Conservation (phyloP, 75 land plant genomes). For the Chamaecyparis obtusa region DNA sequence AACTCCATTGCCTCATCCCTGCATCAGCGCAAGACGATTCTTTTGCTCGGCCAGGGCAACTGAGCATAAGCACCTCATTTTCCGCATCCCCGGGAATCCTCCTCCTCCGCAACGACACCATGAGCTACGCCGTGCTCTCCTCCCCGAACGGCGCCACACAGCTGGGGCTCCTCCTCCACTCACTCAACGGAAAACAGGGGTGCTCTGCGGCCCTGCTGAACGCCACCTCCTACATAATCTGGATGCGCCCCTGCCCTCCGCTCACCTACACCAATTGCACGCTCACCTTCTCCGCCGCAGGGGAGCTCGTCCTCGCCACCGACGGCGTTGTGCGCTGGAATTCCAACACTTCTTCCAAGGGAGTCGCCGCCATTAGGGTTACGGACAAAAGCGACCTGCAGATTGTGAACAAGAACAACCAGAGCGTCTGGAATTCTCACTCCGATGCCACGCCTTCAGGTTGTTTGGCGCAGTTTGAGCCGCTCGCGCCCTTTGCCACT, state of each 20-base stretch:
- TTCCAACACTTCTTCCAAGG: not conserved
- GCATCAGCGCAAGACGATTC: not conserved
- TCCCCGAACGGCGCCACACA: not conserved
- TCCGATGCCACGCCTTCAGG: not conserved
- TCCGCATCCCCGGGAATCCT: not conserved
- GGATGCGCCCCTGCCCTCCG: slow-evolving; percentile 9
- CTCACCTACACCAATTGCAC: not conserved
- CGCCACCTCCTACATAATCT: not conserved
- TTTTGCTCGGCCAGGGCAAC: not conserved
- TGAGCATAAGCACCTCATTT: not conserved
- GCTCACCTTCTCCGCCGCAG: not conserved
- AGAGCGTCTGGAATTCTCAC: not conserved
- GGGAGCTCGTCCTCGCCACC: not conserved
- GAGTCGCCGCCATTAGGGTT: not conserved
- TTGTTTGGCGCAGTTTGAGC: not conserved
- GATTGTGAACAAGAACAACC: slow-evolving; percentile 4
- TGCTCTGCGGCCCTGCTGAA: not conserved
- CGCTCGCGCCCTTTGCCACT: not conserved
- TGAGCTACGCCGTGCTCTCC: not conserved
- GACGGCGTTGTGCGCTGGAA: not conserved
- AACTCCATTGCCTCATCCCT: too few relatives aligned
- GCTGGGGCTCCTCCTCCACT: not conserved
- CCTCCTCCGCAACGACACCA: not conserved
- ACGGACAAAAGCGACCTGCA: not conserved
- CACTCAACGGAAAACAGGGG: not conserved